Conservation (phyloP, 1,284 basidiomycete species). For the Naganishia sp. region DNA sequence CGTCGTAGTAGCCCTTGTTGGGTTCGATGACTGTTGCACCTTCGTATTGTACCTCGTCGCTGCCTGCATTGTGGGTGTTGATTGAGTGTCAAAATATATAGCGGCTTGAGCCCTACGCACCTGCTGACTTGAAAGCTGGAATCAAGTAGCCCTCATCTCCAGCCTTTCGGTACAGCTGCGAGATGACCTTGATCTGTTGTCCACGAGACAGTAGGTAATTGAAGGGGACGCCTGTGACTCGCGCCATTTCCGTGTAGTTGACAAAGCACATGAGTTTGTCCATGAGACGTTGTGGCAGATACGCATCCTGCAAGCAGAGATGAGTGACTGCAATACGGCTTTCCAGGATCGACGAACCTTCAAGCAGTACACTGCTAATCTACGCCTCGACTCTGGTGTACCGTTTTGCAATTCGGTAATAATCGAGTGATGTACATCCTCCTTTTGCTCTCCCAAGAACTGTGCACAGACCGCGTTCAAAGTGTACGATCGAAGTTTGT, state of each 20-base stretch:
- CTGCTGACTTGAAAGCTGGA: slow-evolving; percentile 79
- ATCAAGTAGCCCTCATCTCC: slow-evolving; percentile 84
- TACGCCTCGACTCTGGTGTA: slow-evolving; percentile 81
- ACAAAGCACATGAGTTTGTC: slow-evolving; percentile 98
- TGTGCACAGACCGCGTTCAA: slow-evolving; percentile 94
- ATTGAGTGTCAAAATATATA: neutral
- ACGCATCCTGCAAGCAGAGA: slow-evolving; percentile 71
- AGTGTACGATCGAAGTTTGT: slow-evolving; percentile 91
- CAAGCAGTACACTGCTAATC: slow-evolving; percentile 91
- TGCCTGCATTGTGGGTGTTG: slow-evolving; percentile 57
- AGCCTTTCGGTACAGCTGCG: slow-evolving; percentile 86
- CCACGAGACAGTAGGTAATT: slow-evolving; percentile 87
- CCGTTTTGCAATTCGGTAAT: slow-evolving; percentile 96
- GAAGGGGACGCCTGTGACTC: slow-evolving; percentile 97
- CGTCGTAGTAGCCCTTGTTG: slow-evolving; percentile 87
- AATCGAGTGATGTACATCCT: slow-evolving; percentile 94
- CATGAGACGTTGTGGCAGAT: slow-evolving; percentile 86
- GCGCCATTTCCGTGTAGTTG: slow-evolving; percentile 93
- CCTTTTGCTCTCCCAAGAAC: slow-evolving; percentile 94
- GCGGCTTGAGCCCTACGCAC: slow-evolving; percentile 49
- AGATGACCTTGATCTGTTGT: slow-evolving; percentile 94
- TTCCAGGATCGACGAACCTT: slow-evolving; percentile 62
- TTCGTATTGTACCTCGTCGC: slow-evolving; percentile 86
- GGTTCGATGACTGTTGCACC: slow-evolving; percentile 97
- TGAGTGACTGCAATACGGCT: slow-evolving; percentile 7